phyloP scores from a whole-genome alignment of 73 alveolate genomes.

The Stentor coeruleus region DNA sequence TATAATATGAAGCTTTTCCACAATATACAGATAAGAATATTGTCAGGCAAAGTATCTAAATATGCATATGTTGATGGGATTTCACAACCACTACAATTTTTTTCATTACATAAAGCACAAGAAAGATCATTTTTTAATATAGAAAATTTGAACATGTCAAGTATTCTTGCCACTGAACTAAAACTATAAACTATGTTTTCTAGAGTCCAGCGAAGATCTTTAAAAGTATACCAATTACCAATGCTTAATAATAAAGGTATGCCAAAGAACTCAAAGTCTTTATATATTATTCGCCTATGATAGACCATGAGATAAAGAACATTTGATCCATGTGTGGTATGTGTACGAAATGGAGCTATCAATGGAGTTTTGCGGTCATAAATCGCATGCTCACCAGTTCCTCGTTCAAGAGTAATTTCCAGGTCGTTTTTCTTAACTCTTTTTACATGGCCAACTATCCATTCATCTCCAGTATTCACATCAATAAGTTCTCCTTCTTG shows the following conservation, averaged over 20 bases:
- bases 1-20: background rate
- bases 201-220: background rate
- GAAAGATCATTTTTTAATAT: background rate
- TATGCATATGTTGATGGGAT: background rate
- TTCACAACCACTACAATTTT: slow-evolving; percentile 3
- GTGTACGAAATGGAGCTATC: background rate
- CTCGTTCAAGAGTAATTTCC: background rate
- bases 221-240: background rate
- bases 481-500: background rate
- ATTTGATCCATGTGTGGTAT: background rate
- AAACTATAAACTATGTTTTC: background rate
- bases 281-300: background rate
- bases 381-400: background rate
- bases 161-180: background rate
- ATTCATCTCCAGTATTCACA: background rate
- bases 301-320: background rate
- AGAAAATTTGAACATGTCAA: background rate
- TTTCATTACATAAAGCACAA: background rate
- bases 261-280: background rate
- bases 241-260: background rate
- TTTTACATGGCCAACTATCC: background rate
- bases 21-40: background rate
- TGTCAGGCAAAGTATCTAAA: background rate
- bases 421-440: background rate
- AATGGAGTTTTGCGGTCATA: background rate